Percentiles rank a stretch among this genome's conserved stretches.
These are phyloP conservation scores for Cladophialophora exuberans DNA, from an alignment of 2,329 filamentous ascomycete species.

Conservation along the genomic window DNA sequence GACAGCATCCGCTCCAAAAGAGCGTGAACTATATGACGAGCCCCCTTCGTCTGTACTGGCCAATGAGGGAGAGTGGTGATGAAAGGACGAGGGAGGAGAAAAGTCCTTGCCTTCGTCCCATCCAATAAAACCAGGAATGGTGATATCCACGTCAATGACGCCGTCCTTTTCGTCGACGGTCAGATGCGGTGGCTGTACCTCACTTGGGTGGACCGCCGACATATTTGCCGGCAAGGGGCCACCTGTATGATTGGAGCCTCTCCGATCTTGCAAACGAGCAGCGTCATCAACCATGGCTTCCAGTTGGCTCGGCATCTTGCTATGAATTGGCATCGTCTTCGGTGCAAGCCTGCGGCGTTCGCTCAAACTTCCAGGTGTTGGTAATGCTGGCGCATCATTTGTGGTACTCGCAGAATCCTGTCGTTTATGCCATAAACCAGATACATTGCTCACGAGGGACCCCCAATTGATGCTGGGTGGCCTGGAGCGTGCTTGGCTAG, in stretches of 20 bases:
- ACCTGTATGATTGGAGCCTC: background rate
- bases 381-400: conserved; percentile 40
- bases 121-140: conserved; percentile 54
- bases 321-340: conserved; percentile 19
- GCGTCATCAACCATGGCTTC: conserved; percentile 48
- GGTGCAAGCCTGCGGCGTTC: conserved; percentile 22
- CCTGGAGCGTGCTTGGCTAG: conserved; percentile 49
- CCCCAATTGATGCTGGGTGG: conserved; percentile 59
- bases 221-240: background rate
- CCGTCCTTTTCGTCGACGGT: conserved; percentile 53
- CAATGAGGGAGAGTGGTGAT: conserved; percentile 41
- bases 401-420: conserved; percentile 49
- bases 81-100: conserved; percentile 19
- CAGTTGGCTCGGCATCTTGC: conserved; percentile 30
- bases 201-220: conserved; percentile 11
- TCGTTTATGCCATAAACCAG: conserved; percentile 55
- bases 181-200: conserved; percentile 27
- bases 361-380: conserved; percentile 20
- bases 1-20: conserved; percentile 38
- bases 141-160: conserved; percentile 64
- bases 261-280: conserved; percentile 1
- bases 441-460: conserved; percentile 54
- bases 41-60: conserved; percentile 56
- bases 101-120: conserved; percentile 37
- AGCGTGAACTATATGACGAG: conserved; percentile 47